Base-by-base conservation (phyloP, 768 basidiomycete genomes). In the Artomyces pyxidatus region DNA sequence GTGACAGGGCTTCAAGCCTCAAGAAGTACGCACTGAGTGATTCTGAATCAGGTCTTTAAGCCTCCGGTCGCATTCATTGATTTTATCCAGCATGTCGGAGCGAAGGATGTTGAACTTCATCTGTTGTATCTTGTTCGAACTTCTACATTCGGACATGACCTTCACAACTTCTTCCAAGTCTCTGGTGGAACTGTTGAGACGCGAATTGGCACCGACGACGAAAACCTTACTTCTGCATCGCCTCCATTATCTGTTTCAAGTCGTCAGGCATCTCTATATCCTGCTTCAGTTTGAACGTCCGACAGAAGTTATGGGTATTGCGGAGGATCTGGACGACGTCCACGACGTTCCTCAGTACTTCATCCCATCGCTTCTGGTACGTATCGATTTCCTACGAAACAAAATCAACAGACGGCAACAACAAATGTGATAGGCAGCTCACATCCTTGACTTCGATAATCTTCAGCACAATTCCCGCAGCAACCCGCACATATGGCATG, bases 41-140 rank as follows among this genome's bases (percentile, higher is more conserved):
- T 2, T 28, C 11, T 42, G 29, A 27, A 52, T 19, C 19, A 43
- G 25, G 6, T 38, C 23, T 8, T 32, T 35, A 11, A 52, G 11
- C 39, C 27, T 26, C 22, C 4, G 32, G 25, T 52, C 46, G 25
- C 46, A 47, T 1, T 37, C 21, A 45, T n/a, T 51, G 6, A 51
- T 39, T 7, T 21, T 37, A 21, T 12, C 21, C 1, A 46, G 44
- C 28, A 51, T n/a, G 14, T 51, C 50, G 12, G 16, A 30, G 3
- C 39, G 43, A 10, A 30, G 40, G 1, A 48, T 16, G 25, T 21
- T n/a, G 12, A n/a, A 26, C 28, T 16, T 28, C 26, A 48, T 30
- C 8, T 7, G 16, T 12, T n/a, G 17, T 17, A 14, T 6, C 12
- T 9, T 41, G 17, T 9, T 12, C 25, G 8, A 22, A 17, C 22